A percentile compares a stretch with the other conserved stretches of the same genome.
These are phyloP conservation scores for Fomitopsis palustris DNA, from an alignment of 1,284 basidiomycete species.

Conservation along the genomic window DNA sequence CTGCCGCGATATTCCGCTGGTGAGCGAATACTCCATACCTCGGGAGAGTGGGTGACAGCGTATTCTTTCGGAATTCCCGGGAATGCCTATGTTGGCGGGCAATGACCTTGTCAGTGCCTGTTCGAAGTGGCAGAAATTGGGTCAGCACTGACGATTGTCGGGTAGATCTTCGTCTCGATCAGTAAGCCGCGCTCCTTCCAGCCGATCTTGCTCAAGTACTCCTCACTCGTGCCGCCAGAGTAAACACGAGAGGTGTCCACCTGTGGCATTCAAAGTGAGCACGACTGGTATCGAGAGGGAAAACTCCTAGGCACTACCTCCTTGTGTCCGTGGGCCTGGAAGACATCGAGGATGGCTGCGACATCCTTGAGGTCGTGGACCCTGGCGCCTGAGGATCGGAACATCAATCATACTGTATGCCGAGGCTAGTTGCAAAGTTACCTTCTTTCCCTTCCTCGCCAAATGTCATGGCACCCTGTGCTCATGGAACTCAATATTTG, in stretches of 20 bases:
- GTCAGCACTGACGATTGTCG: constrained; percentile 13
- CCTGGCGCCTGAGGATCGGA: constrained; percentile 31
- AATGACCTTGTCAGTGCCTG: not conserved
- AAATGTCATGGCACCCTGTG: constrained; percentile 32
- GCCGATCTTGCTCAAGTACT: constrained; percentile 35
- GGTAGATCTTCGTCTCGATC: constrained; percentile 39
- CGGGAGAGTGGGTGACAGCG: constrained; percentile 15
- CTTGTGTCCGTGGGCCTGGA: constrained; percentile 53
- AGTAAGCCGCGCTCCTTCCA: constrained; percentile 40
- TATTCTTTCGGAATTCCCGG: not conserved
- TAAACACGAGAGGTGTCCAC: constrained; percentile 53
- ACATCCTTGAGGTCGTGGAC: constrained; percentile 50
- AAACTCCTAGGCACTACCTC: constrained; percentile 28
- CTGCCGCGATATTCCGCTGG: not conserved
- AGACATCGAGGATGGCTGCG: constrained; percentile 51
- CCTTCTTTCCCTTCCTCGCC: constrained; percentile 26
- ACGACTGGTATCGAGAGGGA: not conserved
- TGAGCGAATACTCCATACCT: constrained; percentile 7
- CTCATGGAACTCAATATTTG: not conserved
- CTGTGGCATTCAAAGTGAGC: constrained; percentile 19
- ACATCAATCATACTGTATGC: too few relatives aligned
- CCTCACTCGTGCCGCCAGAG: constrained; percentile 44
- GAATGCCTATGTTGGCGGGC: too few relatives aligned
- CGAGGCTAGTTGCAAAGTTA: too few relatives aligned
- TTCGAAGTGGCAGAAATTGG: not conserved